Conservation (phyloP, 257 asterid species). For the Solanum chaucha region DNA sequence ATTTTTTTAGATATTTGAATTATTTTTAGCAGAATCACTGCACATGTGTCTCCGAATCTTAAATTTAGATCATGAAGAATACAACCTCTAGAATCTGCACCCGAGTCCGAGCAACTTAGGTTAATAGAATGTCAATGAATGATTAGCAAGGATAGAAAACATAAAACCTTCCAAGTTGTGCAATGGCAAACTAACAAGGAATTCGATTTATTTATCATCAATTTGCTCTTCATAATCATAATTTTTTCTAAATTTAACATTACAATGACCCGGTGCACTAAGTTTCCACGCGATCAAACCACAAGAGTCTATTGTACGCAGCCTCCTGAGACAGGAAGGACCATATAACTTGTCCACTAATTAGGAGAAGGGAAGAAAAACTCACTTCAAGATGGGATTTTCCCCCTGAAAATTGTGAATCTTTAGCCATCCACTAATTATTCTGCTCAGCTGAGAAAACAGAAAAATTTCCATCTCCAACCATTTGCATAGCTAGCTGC, state of each 20-base stretch:
- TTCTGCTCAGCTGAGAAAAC: constrained; percentile 5
- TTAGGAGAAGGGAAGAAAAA: background rate
- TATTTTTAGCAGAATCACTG: background rate
- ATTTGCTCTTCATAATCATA: background rate
- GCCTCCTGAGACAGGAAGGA: background rate
- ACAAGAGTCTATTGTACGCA: background rate
- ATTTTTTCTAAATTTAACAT: background rate
- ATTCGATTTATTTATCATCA: background rate
- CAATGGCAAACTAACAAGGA: background rate
- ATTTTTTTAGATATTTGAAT: no score
- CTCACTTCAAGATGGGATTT: constrained; percentile 30
- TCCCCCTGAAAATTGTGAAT: constrained; percentile 10
- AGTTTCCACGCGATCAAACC: background rate
- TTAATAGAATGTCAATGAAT: background rate
- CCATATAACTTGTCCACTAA: background rate
- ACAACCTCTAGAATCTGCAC: background rate
- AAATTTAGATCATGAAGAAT: background rate
- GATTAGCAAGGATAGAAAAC: background rate
- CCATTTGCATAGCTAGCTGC: constrained; percentile 25
- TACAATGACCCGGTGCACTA: background rate
- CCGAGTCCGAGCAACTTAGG: background rate
- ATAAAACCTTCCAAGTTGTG: background rate
- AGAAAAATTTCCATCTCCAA: constrained; percentile 20
- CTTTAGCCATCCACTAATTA: constrained; percentile 19
- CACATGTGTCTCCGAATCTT: background rate